A percentile compares a stretch with the other conserved stretches of the same genome.
These are phyloP conservation scores for Lecanosticta acicola DNA, from an alignment of 2,329 filamentous ascomycete species.

Conservation along the genomic window DNA sequence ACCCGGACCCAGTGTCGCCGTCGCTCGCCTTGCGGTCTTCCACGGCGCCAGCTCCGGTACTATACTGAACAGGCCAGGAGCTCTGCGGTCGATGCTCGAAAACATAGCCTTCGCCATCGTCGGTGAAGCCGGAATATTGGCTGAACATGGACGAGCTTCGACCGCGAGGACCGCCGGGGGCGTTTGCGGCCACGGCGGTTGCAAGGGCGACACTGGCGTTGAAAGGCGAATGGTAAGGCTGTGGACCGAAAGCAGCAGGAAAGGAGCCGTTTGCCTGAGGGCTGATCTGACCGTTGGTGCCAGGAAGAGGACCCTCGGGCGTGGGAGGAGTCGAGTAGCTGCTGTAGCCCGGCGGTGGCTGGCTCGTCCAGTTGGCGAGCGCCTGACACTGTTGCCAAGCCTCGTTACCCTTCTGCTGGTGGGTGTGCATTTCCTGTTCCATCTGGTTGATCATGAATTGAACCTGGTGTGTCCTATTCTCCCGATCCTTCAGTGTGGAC, in stretches of 20 bases:
- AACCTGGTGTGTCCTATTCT: conserved; percentile 37
- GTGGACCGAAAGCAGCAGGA: conserved; percentile 17
- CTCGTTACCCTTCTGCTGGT: conserved; percentile 37
- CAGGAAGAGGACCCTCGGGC: conserved; percentile 56
- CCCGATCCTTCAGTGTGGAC: conserved; percentile 26
- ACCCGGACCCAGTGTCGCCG: conserved; percentile 18
- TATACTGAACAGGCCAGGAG: conserved; percentile 21
- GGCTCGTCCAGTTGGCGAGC: conserved; percentile 26
- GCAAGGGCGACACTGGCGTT: conserved; percentile 14
- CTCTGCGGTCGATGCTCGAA: conserved; percentile 20
- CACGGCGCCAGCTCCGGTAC: conserved; percentile 14
- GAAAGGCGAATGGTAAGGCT: conserved; percentile 25
- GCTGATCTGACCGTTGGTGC: conserved; percentile 35
- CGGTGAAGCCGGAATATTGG: conserved; percentile 48
- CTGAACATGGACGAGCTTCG: conserved; percentile 50
- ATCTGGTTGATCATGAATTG: conserved; percentile 36
- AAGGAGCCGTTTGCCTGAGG: conserved; percentile 17
- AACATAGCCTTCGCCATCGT: conserved; percentile 31
- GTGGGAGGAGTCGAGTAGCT: conserved; percentile 43
- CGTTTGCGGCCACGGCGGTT: conserved; percentile 10
- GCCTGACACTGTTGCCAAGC: conserved; percentile 35
- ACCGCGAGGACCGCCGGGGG: conserved; percentile 32
- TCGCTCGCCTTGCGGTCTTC: conserved; percentile 25
- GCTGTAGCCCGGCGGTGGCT: conserved; percentile 20
- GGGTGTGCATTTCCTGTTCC: conserved; percentile 33